Percentiles rank a stretch among this genome's conserved stretches.
phyloP scores from a whole-genome alignment of 73 alveolate genomes.

The Loxodes magnus region DNA sequence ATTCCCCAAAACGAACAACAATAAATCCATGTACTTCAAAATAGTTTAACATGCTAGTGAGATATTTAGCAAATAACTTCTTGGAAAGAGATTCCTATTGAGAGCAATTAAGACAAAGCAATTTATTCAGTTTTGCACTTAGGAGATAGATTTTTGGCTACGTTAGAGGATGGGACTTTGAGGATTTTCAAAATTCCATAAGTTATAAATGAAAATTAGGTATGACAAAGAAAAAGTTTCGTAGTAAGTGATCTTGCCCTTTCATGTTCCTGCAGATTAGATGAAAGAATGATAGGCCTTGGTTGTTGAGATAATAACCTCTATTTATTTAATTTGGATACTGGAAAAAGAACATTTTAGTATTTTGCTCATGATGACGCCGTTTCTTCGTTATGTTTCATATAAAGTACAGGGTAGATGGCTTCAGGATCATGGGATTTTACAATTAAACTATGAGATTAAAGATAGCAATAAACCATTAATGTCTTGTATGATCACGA shows the following conservation, averaged over 20 bases:
- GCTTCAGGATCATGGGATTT: slow-evolving; percentile 53
- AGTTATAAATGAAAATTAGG: too few species aligned
- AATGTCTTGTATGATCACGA: neutral
- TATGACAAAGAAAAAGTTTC: slow-evolving; percentile 23
- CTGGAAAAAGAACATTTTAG: slow-evolving; percentile 25
- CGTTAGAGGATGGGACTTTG: slow-evolving; percentile 39
- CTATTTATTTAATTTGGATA: slow-evolving; percentile 28
- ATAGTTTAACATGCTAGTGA: neutral
- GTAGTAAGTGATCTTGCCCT: slow-evolving; percentile 28
- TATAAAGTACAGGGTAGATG: slow-evolving; percentile 5
- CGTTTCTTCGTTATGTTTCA: slow-evolving; percentile 19
- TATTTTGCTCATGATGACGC: slow-evolving; percentile 31
- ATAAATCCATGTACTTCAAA: neutral
- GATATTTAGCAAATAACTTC: neutral
- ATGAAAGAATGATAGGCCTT: slow-evolving; percentile 27
- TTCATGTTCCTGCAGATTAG: slow-evolving; percentile 23
- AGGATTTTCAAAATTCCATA: slow-evolving; percentile 18
- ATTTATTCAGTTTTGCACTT: slow-evolving; percentile 10
- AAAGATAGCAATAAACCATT: neutral
- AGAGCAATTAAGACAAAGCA: slow-evolving; percentile 20
- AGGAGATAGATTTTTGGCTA: slow-evolving; percentile 19
- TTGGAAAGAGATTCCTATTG: slow-evolving; percentile 3
- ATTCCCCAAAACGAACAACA: slow-evolving; percentile 12
- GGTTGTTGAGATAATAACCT: slow-evolving; percentile 40
- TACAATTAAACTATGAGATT: slow-evolving; percentile 22